Conservation (phyloP, 768 basidiomycete genomes). For the Zangia roseola region DNA sequence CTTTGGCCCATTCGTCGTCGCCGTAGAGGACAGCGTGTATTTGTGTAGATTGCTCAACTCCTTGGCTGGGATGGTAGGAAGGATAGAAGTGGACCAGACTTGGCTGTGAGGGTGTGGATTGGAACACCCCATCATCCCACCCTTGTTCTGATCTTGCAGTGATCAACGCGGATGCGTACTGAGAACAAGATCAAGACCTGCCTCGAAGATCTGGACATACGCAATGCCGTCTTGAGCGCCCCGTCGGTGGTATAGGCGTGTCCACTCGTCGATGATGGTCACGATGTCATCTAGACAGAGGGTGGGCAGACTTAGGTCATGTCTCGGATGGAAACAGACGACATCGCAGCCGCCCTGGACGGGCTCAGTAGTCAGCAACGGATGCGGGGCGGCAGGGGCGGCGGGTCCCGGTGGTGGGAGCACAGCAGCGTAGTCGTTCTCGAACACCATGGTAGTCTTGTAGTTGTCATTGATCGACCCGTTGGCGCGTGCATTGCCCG, state of each 20-base stretch:
- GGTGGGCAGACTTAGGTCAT: slow-evolving; percentile 80
- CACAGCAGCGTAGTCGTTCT: slow-evolving; percentile 83
- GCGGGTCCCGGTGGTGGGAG: slow-evolving; percentile 60
- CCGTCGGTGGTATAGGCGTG: slow-evolving; percentile 55
- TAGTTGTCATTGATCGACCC: slow-evolving; percentile 69
- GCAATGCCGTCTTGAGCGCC: slow-evolving; percentile 65
- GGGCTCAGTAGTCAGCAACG: slow-evolving; percentile 61
- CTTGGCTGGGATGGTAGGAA: slow-evolving; percentile 68
- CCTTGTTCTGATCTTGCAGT: slow-evolving; percentile 65
- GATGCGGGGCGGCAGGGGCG: slow-evolving; percentile 52
- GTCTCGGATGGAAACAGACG: slow-evolving; percentile 80
- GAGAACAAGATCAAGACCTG: slow-evolving; percentile 4
- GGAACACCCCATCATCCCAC: slow-evolving; percentile 92
- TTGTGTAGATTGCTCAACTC: slow-evolving; percentile 58
- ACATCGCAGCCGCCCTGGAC: slow-evolving; percentile 87
- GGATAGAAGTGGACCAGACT: slow-evolving; percentile 73
- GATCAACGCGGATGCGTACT: background rate
- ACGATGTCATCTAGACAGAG: slow-evolving; percentile 58
- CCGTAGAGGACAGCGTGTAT: slow-evolving; percentile 41
- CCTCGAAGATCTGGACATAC: slow-evolving; percentile 92
- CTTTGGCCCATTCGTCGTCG: slow-evolving; percentile 46
- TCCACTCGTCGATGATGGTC: slow-evolving; percentile 73
- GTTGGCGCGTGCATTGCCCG: slow-evolving; percentile 75
- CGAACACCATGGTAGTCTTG: slow-evolving; percentile 64
- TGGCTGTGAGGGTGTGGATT: slow-evolving; percentile 96